These are phyloP conservation scores for Phoma sp. DNA, from an alignment of 2,329 filamentous ascomycete species.

Conservation along the genomic window DNA sequence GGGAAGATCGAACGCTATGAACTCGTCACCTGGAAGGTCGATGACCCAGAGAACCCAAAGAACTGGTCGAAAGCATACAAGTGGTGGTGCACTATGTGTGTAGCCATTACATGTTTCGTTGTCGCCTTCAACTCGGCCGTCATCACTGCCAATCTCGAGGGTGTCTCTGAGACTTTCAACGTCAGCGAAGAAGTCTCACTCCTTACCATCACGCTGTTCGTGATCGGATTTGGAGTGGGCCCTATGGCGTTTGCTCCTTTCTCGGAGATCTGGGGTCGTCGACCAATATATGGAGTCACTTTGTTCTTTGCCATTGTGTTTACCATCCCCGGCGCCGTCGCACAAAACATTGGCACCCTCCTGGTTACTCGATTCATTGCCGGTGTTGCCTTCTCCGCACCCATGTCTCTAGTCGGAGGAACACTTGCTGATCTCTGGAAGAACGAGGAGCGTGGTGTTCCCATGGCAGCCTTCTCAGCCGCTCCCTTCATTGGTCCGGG, in stretches of 20 bases:
- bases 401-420: slow-evolving; percentile 85
- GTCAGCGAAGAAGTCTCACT: slow-evolving; percentile 77
- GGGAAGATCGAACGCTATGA: slow-evolving; percentile 62
- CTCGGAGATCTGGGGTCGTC: slow-evolving; percentile 76
- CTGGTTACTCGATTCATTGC: slow-evolving; percentile 79
- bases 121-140: slow-evolving; percentile 68
- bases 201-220: slow-evolving; percentile 77
- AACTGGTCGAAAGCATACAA: slow-evolving; percentile 82
- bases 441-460: slow-evolving; percentile 82
- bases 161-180: slow-evolving; percentile 68
- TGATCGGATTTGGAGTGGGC: slow-evolving; percentile 81
- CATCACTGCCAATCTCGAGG: slow-evolving; percentile 77
- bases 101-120: slow-evolving; percentile 64
- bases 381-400: slow-evolving; percentile 83
- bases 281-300: slow-evolving; percentile 74
- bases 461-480: slow-evolving; percentile 85
- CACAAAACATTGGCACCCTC: slow-evolving; percentile 78
- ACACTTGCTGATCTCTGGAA: slow-evolving; percentile 85
- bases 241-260: slow-evolving; percentile 83
- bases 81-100: slow-evolving; percentile 83
- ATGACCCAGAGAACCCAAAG: slow-evolving; percentile 81
- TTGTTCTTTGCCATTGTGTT: slow-evolving; percentile 77
- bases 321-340: slow-evolving; percentile 79
- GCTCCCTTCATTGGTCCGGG: slow-evolving; percentile 85
- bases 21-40: slow-evolving; percentile 73